Evolutionary conservation across 2,329 filamentous ascomycete species (phyloP).

Genomic region (Sporothrix luriei): DNA sequence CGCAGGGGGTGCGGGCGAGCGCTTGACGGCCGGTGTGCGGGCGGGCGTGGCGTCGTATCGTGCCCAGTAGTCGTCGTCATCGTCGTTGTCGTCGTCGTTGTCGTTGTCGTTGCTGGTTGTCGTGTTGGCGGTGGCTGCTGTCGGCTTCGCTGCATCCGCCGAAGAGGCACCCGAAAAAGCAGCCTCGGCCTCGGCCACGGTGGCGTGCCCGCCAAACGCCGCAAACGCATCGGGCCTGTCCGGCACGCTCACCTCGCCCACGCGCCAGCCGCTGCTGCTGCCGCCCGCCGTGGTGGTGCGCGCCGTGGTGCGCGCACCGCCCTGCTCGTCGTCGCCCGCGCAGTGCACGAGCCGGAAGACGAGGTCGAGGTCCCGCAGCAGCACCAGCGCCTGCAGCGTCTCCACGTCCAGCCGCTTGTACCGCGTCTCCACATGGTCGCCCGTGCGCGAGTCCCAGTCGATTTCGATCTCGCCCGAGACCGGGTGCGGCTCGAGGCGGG

Average conservation of each 20-base stretch:
- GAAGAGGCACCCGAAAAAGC: constrained; percentile 55
- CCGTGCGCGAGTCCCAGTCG: constrained; percentile 55
- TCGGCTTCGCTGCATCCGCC: neutral
- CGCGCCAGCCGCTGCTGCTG: constrained; percentile 60
- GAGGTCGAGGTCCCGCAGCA: constrained; percentile 61
- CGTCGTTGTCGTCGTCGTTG: constrained; percentile 55
- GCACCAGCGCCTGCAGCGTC: constrained; percentile 69
- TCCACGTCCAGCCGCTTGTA: constrained; percentile 74
- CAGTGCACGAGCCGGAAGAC: constrained; percentile 71
- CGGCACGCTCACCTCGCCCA: constrained; percentile 67
- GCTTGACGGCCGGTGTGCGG: constrained; percentile 62
- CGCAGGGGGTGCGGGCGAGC: constrained; percentile 60
- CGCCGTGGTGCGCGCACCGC: too few relatives aligned
- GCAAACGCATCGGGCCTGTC: constrained; percentile 62
- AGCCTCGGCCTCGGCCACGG: constrained; percentile 63
- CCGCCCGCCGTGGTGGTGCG: constrained; percentile 44
- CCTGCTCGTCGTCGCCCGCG: constrained; percentile 65
- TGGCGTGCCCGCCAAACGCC: constrained; percentile 54
- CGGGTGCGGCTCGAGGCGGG: constrained; percentile 75
- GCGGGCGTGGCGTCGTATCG: constrained; percentile 67
- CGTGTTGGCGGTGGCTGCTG: constrained; percentile 31
- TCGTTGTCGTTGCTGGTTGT: neutral
- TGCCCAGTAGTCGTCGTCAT: constrained; percentile 79
- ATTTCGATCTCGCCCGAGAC: constrained; percentile 78
- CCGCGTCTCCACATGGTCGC: constrained; percentile 59